Evolutionary conservation across 2,329 filamentous ascomycete species (phyloP).

Genomic region (Aspergillus cejpii): DNA sequence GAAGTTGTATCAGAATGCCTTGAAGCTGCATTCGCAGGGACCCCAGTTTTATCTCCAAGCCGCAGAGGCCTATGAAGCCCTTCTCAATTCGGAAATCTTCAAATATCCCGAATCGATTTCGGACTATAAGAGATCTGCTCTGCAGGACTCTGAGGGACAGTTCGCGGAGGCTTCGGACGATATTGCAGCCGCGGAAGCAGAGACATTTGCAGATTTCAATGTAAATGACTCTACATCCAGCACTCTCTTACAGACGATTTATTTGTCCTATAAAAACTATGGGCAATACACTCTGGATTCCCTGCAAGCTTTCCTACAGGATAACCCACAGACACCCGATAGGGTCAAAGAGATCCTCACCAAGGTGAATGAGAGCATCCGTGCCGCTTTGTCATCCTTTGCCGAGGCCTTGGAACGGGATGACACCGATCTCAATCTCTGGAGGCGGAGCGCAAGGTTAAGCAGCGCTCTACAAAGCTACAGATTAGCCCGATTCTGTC

Average conservation of each 20-base stretch:
- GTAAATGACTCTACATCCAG: conserved; percentile 69
- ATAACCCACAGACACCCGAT: conserved; percentile 13
- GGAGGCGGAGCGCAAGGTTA: conserved; percentile 55
- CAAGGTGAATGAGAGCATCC: conserved; percentile 34
- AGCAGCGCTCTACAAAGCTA: conserved; percentile 52
- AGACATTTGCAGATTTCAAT: conserved; percentile 46
- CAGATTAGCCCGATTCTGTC: conserved; percentile 54
- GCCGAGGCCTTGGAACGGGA: conserved; percentile 59
- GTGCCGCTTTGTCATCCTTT: conserved; percentile 47
- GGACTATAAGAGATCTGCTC: conserved; percentile 68
- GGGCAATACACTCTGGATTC: conserved; percentile 84
- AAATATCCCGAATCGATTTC: conserved; percentile 79
- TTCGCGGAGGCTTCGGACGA: conserved; percentile 42
- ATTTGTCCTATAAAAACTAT: conserved; percentile 91
- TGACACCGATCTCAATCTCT: conserved; percentile 58
- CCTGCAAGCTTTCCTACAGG: conserved; percentile 49
- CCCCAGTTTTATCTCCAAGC: conserved; percentile 69
- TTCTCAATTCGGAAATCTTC: conserved; percentile 92
- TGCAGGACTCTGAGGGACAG: conserved; percentile 41
- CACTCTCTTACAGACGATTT: conserved; percentile 80
- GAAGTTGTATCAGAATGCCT: conserved; percentile 83
- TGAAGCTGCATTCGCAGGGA: conserved; percentile 88
- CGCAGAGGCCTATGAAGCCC: conserved; percentile 68
- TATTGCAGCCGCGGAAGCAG: conserved; percentile 16
- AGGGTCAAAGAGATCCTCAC: conserved; percentile 10